Percentiles rank a stretch among this genome's conserved stretches.
Conservation (phyloP, 2,329 filamentous ascomycete genomes). For the Claviceps sp. region DNA sequence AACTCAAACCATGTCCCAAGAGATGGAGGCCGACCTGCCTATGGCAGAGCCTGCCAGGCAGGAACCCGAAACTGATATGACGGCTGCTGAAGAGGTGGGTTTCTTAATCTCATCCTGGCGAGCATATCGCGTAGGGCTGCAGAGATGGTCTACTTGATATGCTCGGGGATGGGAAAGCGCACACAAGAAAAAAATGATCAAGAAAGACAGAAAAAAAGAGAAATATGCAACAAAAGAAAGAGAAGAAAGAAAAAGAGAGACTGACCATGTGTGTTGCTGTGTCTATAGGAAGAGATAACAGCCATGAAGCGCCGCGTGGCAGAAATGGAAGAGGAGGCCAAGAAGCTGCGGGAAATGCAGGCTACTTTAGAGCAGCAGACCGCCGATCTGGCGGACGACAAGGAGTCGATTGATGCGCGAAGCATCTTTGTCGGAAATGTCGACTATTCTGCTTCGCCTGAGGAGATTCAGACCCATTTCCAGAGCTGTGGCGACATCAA, state of each 20-base stretch:
- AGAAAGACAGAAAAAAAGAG: neutral
- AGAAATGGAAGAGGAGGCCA: constrained; percentile 83
- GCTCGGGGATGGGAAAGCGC: neutral
- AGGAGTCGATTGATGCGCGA: constrained; percentile 86
- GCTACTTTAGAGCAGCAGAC: constrained; percentile 72
- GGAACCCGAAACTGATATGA: constrained; percentile 6
- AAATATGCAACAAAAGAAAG: neutral
- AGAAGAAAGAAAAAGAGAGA: constrained; percentile 7
- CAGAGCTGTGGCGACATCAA: constrained; percentile 96
- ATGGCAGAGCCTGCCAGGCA: constrained; percentile 3
- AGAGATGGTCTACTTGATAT: neutral
- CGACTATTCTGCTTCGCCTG: constrained; percentile 90
- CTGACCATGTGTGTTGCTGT: constrained; percentile 16
- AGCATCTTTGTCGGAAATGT: constrained; percentile 99
- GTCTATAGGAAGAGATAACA: constrained; percentile 57
- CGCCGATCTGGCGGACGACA: constrained; percentile 75
- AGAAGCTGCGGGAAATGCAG: constrained; percentile 79
- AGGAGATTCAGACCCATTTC: constrained; percentile 95
- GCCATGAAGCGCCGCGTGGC: constrained; percentile 79
- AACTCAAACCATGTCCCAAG: constrained; percentile 3
- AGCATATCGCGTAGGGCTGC: neutral
- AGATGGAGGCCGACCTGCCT: constrained; percentile 4
- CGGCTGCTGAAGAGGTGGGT: constrained; percentile 10
- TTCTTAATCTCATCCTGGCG: constrained; percentile 1
- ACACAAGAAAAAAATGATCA: neutral